Conservation (phyloP, 805 yeast genomes). For the Nakazawaea ambrosiae region DNA sequence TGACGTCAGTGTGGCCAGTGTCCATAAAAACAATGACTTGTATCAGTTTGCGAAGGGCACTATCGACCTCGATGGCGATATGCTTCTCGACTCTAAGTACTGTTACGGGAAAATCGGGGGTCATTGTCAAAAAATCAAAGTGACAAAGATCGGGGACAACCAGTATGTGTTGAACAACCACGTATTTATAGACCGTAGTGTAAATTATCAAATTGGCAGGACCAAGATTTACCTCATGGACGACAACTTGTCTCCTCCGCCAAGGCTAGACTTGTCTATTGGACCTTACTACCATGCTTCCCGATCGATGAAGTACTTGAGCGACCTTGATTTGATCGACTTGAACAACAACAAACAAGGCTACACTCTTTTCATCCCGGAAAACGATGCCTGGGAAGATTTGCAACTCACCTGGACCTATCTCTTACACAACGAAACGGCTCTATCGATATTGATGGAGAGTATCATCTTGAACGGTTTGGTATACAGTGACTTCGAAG, state of each 20-base stretch:
- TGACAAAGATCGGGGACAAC: conserved; percentile 26
- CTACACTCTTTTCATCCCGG: conserved; percentile 74
- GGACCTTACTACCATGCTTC: conserved; percentile 62
- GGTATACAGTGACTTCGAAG: conserved; percentile 57
- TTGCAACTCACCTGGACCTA: conserved; percentile 55
- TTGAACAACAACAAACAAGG: conserved; percentile 48
- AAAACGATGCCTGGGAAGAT: conserved; percentile 63
- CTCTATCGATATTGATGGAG: conserved; percentile 45
- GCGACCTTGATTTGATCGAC: conserved; percentile 42
- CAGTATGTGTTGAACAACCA: conserved; percentile 48
- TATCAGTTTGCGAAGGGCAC: conserved; percentile 59
- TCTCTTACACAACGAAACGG: conserved; percentile 43
- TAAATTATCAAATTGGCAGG: conserved; percentile 46
- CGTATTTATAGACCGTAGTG: conserved; percentile 26
- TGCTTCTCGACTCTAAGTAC: conserved; percentile 41
- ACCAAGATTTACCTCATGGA: conserved; percentile 61
- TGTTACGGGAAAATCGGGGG: conserved; percentile 56
- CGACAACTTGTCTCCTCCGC: conserved; percentile 57
- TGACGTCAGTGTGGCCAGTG: conserved; percentile 18
- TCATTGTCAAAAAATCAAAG: conserved; percentile 56
- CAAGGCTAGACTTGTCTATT: conserved; percentile 55
- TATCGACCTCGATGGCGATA: conserved; percentile 26
- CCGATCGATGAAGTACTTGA: conserved; percentile 51
- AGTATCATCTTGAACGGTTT: conserved; percentile 56
- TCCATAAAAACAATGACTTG: conserved; percentile 31